A percentile compares a stretch with the other conserved stretches of the same genome.
Evolutionary conservation across 768 basidiomycete genomes (phyloP).

Genomic region (Crassisporium funariophilum): DNA sequence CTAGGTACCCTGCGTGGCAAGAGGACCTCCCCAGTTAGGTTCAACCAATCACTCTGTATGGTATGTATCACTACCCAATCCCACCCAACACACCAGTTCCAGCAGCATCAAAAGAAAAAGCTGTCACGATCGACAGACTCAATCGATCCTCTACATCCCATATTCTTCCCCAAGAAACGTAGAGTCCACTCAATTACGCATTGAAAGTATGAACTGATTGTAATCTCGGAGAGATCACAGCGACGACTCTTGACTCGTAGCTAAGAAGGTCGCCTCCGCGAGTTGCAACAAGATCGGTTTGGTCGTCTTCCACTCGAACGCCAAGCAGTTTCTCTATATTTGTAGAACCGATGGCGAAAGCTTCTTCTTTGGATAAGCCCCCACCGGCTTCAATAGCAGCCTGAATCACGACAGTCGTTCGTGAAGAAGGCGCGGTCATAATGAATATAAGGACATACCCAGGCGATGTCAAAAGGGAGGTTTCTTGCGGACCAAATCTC

Average conservation of each 20-base stretch:
- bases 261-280: constrained; percentile 55
- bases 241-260: constrained; percentile 49
- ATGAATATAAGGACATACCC: constrained; percentile 57
- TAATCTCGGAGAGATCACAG: constrained; percentile 50
- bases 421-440: not conserved
- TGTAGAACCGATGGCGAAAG: constrained; percentile 47
- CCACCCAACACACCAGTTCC: too few relatives aligned
- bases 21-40: too few relatives aligned
- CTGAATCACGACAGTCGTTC: constrained; percentile 24
- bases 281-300: constrained; percentile 59
- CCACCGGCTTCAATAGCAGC: constrained; percentile 46
- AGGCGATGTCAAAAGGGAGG: constrained; percentile 77
- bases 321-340: constrained; percentile 47
- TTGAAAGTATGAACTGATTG: constrained; percentile 40
- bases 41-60: too few relatives aligned
- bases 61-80: too few relatives aligned
- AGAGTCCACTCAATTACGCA: too few relatives aligned
- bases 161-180: too few relatives aligned
- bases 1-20: too few relatives aligned
- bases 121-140: too few relatives aligned
- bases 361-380: constrained; percentile 41
- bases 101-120: too few relatives aligned
- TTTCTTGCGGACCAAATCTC: constrained; percentile 76
- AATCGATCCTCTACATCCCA: too few relatives aligned
- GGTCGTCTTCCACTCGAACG: constrained; percentile 30